These are phyloP conservation scores for Cenococcum geophilum DNA, from an alignment of 495 filamentous ascomycete species.

Conservation along the genomic window DNA sequence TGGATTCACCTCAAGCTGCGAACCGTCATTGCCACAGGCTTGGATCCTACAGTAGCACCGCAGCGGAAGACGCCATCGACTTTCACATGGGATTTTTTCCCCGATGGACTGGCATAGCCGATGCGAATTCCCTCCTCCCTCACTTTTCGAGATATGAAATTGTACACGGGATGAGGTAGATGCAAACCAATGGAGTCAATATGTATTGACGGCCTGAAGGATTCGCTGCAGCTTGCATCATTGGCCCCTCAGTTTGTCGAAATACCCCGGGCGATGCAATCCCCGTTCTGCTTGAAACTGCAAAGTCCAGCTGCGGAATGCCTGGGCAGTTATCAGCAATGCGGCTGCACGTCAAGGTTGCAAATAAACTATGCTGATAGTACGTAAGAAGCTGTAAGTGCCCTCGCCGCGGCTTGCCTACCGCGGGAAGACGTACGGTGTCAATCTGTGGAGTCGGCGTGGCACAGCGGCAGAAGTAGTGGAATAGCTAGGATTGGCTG, in stretches of 20 bases:
- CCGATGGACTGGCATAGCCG: neutral
- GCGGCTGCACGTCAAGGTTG: neutral
- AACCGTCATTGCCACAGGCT: neutral
- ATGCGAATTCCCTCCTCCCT: neutral
- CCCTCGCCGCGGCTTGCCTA: neutral
- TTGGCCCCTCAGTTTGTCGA: neutral
- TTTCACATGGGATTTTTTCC: neutral
- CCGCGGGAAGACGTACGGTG: neutral
- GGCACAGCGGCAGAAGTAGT: neutral
- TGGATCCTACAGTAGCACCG: neutral
- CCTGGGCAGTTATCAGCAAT: neutral
- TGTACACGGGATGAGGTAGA: neutral
- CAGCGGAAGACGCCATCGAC: neutral
- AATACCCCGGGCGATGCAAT: neutral
- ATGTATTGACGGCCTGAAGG: neutral
- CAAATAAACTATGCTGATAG: neutral
- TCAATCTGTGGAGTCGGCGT: neutral
- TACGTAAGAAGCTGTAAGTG: neutral
- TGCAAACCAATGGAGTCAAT: neutral
- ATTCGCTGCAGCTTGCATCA: neutral
- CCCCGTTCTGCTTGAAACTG: neutral
- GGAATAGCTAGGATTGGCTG: neutral
- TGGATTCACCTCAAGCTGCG: neutral
- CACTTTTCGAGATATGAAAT: neutral
- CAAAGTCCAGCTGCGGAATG: neutral